A percentile compares a stretch with the other conserved stretches of the same genome.
Evolutionary conservation across 2,329 filamentous ascomycete species (phyloP).

Genomic region (Cladosporium phlei): DNA sequence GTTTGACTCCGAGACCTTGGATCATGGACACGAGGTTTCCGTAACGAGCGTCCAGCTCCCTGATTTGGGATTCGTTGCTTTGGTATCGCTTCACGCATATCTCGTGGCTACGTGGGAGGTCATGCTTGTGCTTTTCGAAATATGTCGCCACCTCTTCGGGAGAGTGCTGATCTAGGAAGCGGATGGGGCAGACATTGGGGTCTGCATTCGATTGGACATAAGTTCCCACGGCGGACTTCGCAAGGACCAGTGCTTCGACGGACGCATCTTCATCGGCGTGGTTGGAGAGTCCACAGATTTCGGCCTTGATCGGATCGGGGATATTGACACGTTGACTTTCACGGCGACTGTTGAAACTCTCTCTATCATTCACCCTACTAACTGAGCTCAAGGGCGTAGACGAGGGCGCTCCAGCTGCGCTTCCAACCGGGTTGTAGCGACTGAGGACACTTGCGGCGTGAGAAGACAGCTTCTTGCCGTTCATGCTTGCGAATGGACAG

Average conservation of each 20-base stretch:
- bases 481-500: conserved; percentile 69
- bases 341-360: conserved; percentile 34
- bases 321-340: conserved; percentile 28
- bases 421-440: conserved; percentile 29
- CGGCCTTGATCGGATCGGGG: conserved; percentile 33
- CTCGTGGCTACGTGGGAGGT: conserved; percentile 88
- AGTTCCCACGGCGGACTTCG: conserved; percentile 20
- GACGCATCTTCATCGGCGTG: conserved; percentile 16
- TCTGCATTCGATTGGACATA: conserved; percentile 20
- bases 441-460: conserved; percentile 38
- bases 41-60: conserved; percentile 89
- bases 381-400: conserved; percentile 25
- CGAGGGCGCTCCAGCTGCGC: conserved; percentile 15
- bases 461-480: conserved; percentile 35
- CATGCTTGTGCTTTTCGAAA: conserved; percentile 91
- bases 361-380: conserved; percentile 37
- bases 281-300: conserved; percentile 33
- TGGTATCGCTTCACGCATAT: conserved; percentile 88
- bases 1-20: conserved; percentile 77
- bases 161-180: conserved; percentile 85
- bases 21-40: conserved; percentile 92
- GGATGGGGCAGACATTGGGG: conserved; percentile 77
- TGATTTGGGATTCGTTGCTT: conserved; percentile 76
- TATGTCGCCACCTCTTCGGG: conserved; percentile 91
- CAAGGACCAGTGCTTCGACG: conserved; percentile 8